Evolutionary conservation across 2,329 filamentous ascomycete species (phyloP), one percentile per base, ranked within the genome.

Genomic region (Lasiodiplodia sp.): DNA sequence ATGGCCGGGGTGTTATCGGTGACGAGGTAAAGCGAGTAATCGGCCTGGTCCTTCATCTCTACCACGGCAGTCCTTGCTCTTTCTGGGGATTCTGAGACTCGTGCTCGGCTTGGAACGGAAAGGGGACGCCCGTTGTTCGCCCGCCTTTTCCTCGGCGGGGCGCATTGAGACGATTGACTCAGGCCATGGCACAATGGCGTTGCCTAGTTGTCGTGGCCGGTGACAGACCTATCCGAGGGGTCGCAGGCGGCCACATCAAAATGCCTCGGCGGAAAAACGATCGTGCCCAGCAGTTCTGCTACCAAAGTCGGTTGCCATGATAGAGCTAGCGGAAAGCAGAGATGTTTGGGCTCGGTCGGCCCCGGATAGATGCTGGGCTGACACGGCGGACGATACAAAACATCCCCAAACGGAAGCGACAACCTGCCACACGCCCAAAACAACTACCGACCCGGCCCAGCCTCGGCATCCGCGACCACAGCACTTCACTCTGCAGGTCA

Each of bases 1-100:
- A 97, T 93, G 40, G 89, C 88, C 16, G 91, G 87, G n/a, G 94
- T 97, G 63, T 93, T 96, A 85, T 97, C 94, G 5, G 94, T 97
- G 73, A 97, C 94, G 69, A 97, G 86, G 78, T 97, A 97, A 49
- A 97, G 84, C 60, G 91, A 90, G 79, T 96, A 94, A 80, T 97
- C 89, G 57, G 91, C 84, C 23, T 66, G 4, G 40, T 67, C 28
- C 28, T 67, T 60, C 53, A 51, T 40, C 25, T 31, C 38, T 49
- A 28, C 57, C 38, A 28, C 40, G 21, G 18, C 25, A 64, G 38
- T 64, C 60, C 60, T 38, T 37, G 60, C 60, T 64, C 60, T 64
- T 64, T 40, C 60, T 38, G 31, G 28, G 25, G 10, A 64, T 60
- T 7, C 16, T 60, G 25, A 23, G 28, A 38, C 56, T 60, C 21